These are phyloP conservation scores for Rhodotorula graminis DNA, from an alignment of 768 basidiomycete species.

Conservation along the genomic window DNA sequence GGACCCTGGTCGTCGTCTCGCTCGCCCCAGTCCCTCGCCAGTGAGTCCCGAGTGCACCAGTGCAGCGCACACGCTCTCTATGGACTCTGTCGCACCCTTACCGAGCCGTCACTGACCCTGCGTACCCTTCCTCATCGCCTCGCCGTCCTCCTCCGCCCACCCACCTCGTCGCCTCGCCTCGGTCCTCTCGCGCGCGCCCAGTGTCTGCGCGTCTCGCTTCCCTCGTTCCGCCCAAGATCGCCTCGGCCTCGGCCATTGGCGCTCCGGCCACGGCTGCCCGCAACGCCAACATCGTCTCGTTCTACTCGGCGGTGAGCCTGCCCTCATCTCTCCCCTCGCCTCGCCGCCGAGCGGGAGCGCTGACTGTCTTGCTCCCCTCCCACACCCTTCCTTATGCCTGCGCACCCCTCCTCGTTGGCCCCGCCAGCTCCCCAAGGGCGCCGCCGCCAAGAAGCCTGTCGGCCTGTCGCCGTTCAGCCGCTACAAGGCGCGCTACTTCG, in stretches of 20 bases:
- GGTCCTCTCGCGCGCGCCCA: not conserved
- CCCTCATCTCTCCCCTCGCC: not conserved
- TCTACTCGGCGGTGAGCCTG: constrained; percentile 68
- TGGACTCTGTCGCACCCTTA: no score
- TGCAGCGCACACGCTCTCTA: no score
- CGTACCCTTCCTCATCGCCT: not conserved
- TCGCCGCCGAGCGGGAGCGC: not conserved
- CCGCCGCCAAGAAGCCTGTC: constrained; percentile 51
- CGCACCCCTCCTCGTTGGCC: not conserved
- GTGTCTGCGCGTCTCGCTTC: constrained; percentile 55
- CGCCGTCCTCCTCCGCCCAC: not conserved
- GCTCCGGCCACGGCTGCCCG: constrained; percentile 70
- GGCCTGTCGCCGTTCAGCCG: constrained; percentile 56
- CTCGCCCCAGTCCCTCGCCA: no score
- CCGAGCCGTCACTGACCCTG: not conserved
- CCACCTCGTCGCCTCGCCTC: not conserved
- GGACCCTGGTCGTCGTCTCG: no score
- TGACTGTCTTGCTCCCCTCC: no score
- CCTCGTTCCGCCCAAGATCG: constrained; percentile 90
- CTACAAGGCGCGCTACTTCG: constrained; percentile 73
- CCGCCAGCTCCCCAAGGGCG: constrained; percentile 72
- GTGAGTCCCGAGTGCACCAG: no score
- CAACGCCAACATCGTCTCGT: constrained; percentile 79
- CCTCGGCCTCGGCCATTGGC: constrained; percentile 72
- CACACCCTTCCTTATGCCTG: not conserved